Conservation (phyloP, 352 stramenopile genomes). For the Globisporangium yorkense region DNA sequence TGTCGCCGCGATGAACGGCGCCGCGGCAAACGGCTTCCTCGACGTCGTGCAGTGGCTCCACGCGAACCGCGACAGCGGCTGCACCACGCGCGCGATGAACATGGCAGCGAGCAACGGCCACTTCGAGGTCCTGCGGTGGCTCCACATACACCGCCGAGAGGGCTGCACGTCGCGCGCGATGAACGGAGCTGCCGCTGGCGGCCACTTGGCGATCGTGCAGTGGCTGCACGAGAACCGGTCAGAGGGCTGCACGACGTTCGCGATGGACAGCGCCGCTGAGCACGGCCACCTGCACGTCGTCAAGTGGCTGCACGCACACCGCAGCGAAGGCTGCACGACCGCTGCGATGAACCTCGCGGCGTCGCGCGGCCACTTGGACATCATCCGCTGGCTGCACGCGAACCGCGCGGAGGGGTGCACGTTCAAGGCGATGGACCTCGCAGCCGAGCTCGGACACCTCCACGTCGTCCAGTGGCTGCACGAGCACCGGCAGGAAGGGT, state of each 20-base stretch:
- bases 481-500: slow-evolving; percentile 2
- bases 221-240: neutral
- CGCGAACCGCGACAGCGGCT: neutral
- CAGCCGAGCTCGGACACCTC: neutral
- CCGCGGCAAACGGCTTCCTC: neutral
- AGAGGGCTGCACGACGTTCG: neutral
- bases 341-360: slow-evolving; percentile 1
- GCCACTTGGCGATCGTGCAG: neutral
- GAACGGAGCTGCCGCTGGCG: neutral
- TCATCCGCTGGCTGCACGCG: neutral
- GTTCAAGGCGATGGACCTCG: neutral
- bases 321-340: neutral
- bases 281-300: neutral
- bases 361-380: neutral
- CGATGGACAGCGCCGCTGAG: slow-evolving; percentile 1
- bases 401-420: slow-evolving; percentile 2
- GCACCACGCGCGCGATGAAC: neutral
- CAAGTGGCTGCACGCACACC: neutral
- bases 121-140: slow-evolving; percentile 4
- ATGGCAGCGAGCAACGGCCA: neutral
- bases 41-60: slow-evolving; percentile 4
- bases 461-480: neutral
- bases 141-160: neutral
- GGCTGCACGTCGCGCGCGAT: slow-evolving; percentile 1
- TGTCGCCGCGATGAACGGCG: neutral